These are phyloP conservation scores for Colletotrichum euphorbiae DNA, from an alignment of 2,329 filamentous ascomycete genomes.

Conservation along the genomic window DNA sequence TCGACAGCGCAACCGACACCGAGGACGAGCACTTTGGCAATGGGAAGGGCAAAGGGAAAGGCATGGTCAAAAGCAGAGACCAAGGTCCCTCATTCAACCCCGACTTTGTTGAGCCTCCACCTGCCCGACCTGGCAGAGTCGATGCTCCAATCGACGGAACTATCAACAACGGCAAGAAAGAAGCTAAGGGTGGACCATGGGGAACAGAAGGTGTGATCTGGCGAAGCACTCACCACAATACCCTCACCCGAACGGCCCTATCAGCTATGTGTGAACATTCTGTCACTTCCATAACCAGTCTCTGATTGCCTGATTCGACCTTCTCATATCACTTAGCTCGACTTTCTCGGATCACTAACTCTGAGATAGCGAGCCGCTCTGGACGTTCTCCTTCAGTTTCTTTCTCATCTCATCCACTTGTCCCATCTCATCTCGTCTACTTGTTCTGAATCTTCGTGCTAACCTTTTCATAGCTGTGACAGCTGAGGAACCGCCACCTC, in stretches of 20 bases:
- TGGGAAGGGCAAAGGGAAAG: conserved; percentile 22
- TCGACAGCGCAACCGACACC: not conserved
- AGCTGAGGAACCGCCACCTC: conserved; percentile 20
- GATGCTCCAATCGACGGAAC: conserved; percentile 1
- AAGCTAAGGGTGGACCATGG: not conserved
- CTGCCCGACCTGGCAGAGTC: not conserved
- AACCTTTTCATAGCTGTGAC: conserved; percentile 13
- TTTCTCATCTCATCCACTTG: conserved; percentile 2
- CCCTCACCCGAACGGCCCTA: not conserved
- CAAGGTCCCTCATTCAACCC: not conserved
- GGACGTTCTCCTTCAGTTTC: conserved; percentile 26
- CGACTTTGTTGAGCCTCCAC: conserved; percentile 4
- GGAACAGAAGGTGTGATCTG: conserved; percentile 23
- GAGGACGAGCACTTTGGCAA: conserved; percentile 16
- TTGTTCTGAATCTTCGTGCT: not conserved
- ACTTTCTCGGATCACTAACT: not conserved
- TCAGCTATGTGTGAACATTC: not conserved
- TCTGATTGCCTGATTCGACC: not conserved
- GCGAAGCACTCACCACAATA: conserved; percentile 15
- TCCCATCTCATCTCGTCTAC: not conserved
- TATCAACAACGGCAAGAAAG: not conserved
- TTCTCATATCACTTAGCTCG: not conserved
- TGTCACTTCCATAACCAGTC: not conserved
- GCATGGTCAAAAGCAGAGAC: conserved; percentile 10
- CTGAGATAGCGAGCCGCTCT: not conserved